These are phyloP conservation scores for Moesziomyces globuligerus DNA, from an alignment of 1,284 basidiomycete species.

Conservation along the genomic window DNA sequence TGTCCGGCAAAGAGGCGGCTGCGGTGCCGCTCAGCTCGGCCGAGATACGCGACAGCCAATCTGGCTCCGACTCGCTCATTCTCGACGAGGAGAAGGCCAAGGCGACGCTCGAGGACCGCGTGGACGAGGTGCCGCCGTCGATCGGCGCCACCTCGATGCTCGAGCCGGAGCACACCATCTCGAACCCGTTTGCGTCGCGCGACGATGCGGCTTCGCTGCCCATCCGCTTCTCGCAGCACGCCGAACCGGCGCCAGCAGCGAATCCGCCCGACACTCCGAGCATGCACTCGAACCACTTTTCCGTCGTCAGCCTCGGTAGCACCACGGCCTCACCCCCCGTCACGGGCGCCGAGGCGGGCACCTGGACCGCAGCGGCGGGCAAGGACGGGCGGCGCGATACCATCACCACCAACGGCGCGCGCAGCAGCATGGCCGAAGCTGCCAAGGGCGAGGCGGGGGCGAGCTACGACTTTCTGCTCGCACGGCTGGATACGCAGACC, in stretches of 20 bases:
- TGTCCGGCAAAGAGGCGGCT: background rate
- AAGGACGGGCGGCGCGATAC: slow-evolving; percentile 31
- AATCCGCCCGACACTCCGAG: slow-evolving; percentile 25
- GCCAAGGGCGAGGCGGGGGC: slow-evolving; percentile 8
- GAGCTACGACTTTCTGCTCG: slow-evolving; percentile 60
- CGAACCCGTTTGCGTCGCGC: slow-evolving; percentile 56
- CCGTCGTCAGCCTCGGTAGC: slow-evolving; percentile 47
- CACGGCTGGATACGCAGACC: slow-evolving; percentile 53
- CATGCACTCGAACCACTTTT: slow-evolving; percentile 50
- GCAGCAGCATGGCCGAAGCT: slow-evolving; percentile 10
- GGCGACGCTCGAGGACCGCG: slow-evolving; percentile 18
- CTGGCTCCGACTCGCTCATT: slow-evolving; percentile 29
- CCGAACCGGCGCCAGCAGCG: background rate
- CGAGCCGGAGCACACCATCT: slow-evolving; percentile 58
- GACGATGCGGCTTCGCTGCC: slow-evolving; percentile 16
- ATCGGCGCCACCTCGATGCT: slow-evolving; percentile 59
- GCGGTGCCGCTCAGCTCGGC: slow-evolving; percentile 32
- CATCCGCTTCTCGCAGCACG: slow-evolving; percentile 20
- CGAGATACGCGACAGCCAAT: slow-evolving; percentile 35
- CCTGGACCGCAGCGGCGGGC: slow-evolving; percentile 14
- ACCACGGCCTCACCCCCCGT: slow-evolving; percentile 9
- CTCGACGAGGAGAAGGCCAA: slow-evolving; percentile 46
- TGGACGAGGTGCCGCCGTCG: slow-evolving; percentile 51
- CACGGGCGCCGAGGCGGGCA: background rate
- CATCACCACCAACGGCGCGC: slow-evolving; percentile 29